Base-by-base conservation (phyloP, 768 basidiomycete genomes). In the Astraeus odoratus region DNA sequence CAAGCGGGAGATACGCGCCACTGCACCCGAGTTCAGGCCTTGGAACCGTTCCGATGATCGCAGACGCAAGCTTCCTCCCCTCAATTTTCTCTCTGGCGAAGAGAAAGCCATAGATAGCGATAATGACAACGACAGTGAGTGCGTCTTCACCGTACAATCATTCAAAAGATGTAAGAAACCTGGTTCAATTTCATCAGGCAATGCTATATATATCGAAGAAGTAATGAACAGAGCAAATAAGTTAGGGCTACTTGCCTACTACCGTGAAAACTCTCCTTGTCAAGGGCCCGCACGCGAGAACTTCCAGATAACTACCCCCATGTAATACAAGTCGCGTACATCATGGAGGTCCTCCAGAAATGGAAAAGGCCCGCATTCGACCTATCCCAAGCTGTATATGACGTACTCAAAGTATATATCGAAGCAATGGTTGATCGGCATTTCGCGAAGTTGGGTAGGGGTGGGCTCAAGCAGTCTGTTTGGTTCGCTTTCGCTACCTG, bases 301-400 rank as follows among this genome's bases (percentile, higher is more conserved):
- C 70, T 87, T 0, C 83, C 83, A 0, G 80, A 76, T 12, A 72
- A 74, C 48, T 82, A 77, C 48, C 83, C 84, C 0, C 86, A 80
- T 47, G 65, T 78, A 0, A 78, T 86, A 0, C 75, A 78, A 39
- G 58, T 68, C 8, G 55, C 60, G 0, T 80, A 74, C 48, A 81
- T 87, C 41, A 43, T 53, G 2, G 45, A 59, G 1, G 57, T 78
- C 27, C 68, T 74, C 3, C 26, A 52, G 12, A 53, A 74, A 39
- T 86, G 84, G 85, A 39, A 45, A 0, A 33, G 31, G 0, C 85
- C 82, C 0, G 65, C 78, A 0, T 54, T 68, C 15, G 23, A 43
- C 0, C 68, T 86, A 6, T 78, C 76, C 43, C 62, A 68, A 0
- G 22, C 53, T 0, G 65, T 77, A 0, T 60, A 73, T 43, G 27